Evolutionary conservation across 2,329 filamentous ascomycete species (phyloP).

Genomic region (Didymellaceae sp.): DNA sequence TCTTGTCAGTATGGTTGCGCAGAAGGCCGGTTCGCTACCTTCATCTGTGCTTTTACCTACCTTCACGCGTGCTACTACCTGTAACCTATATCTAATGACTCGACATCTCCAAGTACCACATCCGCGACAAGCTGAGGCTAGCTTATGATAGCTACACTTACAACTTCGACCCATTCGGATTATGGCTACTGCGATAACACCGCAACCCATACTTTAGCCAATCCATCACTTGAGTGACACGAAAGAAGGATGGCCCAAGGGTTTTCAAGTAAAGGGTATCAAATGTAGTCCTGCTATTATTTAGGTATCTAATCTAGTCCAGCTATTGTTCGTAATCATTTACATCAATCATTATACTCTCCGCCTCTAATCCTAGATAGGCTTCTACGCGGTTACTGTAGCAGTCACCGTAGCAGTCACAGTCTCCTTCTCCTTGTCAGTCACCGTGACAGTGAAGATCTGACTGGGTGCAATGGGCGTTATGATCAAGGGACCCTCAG

Average conservation of each 20-base stretch:
- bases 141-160: no score
- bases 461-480: constrained; percentile 42
- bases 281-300: constrained; percentile 16
- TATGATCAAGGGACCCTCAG: constrained; percentile 39
- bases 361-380: background rate
- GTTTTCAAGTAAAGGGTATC: constrained; percentile 18
- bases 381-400: constrained; percentile 5
- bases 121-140: no score
- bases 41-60: no score
- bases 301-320: background rate
- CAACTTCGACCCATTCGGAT: no score
- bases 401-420: constrained; percentile 37
- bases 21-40: no score
- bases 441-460: constrained; percentile 44
- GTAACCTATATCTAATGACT: no score
- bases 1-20: no score
- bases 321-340: background rate
- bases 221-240: background rate
- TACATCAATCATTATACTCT: background rate
- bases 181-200: no score
- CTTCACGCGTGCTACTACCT: no score
- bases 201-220: background rate
- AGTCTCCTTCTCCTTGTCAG: constrained; percentile 41
- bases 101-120: no score
- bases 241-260: constrained; percentile 4